These are phyloP conservation scores for Cystobasidiaceae sp. DNA, from an alignment of 1,284 basidiomycete genomes.

Conservation along the genomic window DNA sequence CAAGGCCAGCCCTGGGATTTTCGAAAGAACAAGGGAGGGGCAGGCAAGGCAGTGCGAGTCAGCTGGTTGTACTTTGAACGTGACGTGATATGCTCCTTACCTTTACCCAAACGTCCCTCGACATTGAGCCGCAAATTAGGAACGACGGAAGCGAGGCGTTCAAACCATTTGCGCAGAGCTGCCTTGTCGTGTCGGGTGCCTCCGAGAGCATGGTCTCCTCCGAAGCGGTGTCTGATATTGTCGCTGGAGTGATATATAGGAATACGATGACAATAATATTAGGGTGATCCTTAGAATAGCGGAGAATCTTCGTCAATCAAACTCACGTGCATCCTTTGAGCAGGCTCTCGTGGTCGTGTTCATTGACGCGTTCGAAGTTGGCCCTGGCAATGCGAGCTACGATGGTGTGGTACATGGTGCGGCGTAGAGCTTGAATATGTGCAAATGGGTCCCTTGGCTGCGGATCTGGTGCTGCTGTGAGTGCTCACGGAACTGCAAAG, in stretches of 20 bases:
- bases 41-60: background rate
- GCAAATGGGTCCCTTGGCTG: too few relatives aligned
- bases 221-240: background rate
- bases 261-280: background rate
- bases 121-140: background rate
- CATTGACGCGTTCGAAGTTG: background rate
- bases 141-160: background rate
- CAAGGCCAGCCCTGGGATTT: background rate
- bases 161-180: background rate
- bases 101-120: background rate
- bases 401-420: background rate
- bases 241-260: background rate
- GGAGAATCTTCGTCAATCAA: background rate
- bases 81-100: background rate
- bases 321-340: constrained; percentile 1
- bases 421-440: too few relatives aligned
- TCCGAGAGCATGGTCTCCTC: background rate
- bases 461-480: too few relatives aligned
- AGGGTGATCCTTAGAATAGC: background rate
- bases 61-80: background rate
- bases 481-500: too few relatives aligned
- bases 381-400: background rate
- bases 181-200: background rate
- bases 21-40: too few relatives aligned
- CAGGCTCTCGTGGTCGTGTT: background rate